phyloP scores from a whole-genome alignment of 2,329 filamentous ascomycete genomes.

The Verticillium isaacii region DNA sequence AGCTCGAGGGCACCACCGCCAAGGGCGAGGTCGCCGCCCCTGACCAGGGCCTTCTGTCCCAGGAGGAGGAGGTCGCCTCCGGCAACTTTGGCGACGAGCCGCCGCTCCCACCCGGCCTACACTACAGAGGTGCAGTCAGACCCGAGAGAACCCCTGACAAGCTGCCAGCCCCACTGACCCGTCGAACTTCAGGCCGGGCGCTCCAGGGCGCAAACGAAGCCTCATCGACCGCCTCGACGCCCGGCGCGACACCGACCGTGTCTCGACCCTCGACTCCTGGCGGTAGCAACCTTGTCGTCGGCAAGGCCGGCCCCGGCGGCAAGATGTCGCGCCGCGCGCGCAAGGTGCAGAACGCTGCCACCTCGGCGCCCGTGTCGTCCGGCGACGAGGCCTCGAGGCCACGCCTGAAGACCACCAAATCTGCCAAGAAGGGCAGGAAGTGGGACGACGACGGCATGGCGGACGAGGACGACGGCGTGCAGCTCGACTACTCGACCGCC shows the following conservation, averaged over 20 bases:
- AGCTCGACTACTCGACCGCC: slow-evolving; percentile 83
- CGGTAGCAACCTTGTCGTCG: slow-evolving; percentile 62
- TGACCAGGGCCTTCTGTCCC: slow-evolving; percentile 20
- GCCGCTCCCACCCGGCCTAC: slow-evolving; percentile 19
- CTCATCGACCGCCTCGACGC: slow-evolving; percentile 62
- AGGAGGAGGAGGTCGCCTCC: slow-evolving; percentile 28
- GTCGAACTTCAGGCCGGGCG: slow-evolving; percentile 19
- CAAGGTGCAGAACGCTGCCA: slow-evolving; percentile 59
- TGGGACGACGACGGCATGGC: slow-evolving; percentile 90
- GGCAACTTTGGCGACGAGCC: slow-evolving; percentile 31
- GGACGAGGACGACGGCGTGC: slow-evolving; percentile 73
- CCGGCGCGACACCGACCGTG: slow-evolving; percentile 64
- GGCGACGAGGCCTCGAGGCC: slow-evolving; percentile 70
- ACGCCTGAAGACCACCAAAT: slow-evolving; percentile 53
- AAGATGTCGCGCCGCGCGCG: slow-evolving; percentile 79
- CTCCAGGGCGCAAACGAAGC: slow-evolving; percentile 28
- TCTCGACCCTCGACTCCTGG: slow-evolving; percentile 77
- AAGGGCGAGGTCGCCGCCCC: slow-evolving; percentile 19
- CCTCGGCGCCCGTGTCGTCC: slow-evolving; percentile 64
- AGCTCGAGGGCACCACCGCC: slow-evolving; percentile 58
- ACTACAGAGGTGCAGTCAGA: slow-evolving; percentile 13
- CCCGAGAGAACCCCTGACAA: neutral
- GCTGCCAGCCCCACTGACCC: neutral
- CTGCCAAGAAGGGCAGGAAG: slow-evolving; percentile 77
- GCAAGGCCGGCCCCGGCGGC: slow-evolving; percentile 67